Evolutionary conservation across 1,139 yeast species (phyloP).

Genomic region (Saccharomyces hybrid): DNA sequence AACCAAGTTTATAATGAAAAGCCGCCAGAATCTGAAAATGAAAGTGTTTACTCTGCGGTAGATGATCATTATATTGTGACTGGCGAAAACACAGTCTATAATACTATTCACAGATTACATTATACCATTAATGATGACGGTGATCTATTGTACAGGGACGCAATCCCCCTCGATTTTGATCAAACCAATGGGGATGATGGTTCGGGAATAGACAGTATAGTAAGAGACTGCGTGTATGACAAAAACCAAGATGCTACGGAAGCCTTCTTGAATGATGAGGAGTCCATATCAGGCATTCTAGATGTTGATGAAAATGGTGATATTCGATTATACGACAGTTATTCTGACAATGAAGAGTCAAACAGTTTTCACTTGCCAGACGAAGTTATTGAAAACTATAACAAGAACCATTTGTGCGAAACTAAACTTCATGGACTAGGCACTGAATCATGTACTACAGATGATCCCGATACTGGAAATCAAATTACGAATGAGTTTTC

Average conservation of each 20-base stretch:
- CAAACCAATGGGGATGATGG: conserved; percentile 6
- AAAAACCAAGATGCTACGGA: neutral
- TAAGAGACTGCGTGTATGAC: neutral
- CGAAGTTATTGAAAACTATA: conserved; percentile 18
- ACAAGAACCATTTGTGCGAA: conserved; percentile 16
- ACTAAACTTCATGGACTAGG: conserved; percentile 3
- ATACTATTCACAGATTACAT: conserved; percentile 16
- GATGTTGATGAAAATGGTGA: conserved; percentile 18
- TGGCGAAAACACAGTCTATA: conserved; percentile 17
- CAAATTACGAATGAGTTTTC: neutral
- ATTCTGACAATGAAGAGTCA: conserved; percentile 4
- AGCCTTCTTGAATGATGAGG: neutral
- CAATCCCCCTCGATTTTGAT: neutral
- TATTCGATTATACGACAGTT: conserved; percentile 4
- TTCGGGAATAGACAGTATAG: neutral
- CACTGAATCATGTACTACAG: neutral
- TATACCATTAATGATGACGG: conserved; percentile 22
- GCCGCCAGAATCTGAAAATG: neutral
- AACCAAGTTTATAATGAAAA: neutral
- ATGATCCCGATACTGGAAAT: neutral
- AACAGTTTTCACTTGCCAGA: conserved; percentile 10
- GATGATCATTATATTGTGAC: conserved; percentile 8
- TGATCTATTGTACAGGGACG: conserved; percentile 18
- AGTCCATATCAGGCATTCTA: conserved; percentile 11
- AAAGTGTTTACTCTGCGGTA: neutral